Percentiles rank a stretch among this genome's conserved stretches.
Evolutionary conservation across 176 grass and related monocot genomes (phyloP).

Genomic region (Musa acuminata): DNA sequence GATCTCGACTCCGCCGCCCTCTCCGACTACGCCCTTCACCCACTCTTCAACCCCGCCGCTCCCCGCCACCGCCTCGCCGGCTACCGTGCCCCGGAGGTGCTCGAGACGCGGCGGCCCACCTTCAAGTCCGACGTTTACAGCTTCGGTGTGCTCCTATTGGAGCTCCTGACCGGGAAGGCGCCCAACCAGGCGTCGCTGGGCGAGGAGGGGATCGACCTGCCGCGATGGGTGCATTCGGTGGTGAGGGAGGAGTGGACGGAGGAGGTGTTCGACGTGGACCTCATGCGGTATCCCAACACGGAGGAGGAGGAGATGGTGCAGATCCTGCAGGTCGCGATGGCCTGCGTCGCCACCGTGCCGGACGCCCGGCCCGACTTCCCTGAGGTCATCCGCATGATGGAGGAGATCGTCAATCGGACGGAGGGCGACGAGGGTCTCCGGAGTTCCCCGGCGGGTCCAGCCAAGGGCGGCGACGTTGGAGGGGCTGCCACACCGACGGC

Average conservation of each 20-base stretch:
- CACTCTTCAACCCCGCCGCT: constrained; percentile 48
- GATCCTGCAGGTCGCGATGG: constrained; percentile 85
- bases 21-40: constrained; percentile 70
- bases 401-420: constrained; percentile 39
- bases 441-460: constrained; percentile 32
- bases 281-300: constrained; percentile 32
- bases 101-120: constrained; percentile 59
- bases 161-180: constrained; percentile 64
- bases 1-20: constrained; percentile 49
- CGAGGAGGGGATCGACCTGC: constrained; percentile 75
- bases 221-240: constrained; percentile 85
- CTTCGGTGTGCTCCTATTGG: constrained; percentile 68
- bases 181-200: constrained; percentile 59
- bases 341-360: constrained; percentile 49
- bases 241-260: constrained; percentile 94
- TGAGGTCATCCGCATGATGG: constrained; percentile 55
- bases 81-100: constrained; percentile 74
- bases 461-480: not conserved
- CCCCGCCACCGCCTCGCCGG: constrained; percentile 33
- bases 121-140: constrained; percentile 80
- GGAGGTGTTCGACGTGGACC: constrained; percentile 87
- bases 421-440: constrained; percentile 39
- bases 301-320: constrained; percentile 94
- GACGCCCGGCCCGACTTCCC: constrained; percentile 46
- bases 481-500: not conserved